Evolutionary conservation across 768 basidiomycete genomes (phyloP), one percentile per base, ranked within the genome.

Genomic region (Leccinum incarnatum): DNA sequence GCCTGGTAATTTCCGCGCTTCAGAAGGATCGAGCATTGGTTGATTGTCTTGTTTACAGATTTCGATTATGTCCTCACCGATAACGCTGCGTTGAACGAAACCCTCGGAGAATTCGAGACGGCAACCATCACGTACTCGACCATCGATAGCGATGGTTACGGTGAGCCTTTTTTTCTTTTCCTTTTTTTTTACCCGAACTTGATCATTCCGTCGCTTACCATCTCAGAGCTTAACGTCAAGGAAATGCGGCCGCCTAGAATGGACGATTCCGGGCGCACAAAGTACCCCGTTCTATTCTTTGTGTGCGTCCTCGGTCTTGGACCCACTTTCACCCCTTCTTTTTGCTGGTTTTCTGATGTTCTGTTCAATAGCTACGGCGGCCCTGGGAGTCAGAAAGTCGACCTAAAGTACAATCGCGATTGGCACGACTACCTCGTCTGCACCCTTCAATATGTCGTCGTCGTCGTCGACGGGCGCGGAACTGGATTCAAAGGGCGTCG

Each of bases 181-280:
- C 21, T 19, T 19, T 42, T 19, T 40, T 34, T n/a, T 40, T 45
- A 45, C 42, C 42, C 58, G 66, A 65, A 60, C 59, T 56, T 50
- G 30, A 47, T 49, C 54, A 49, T 51, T 52, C 48, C 51, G 56
- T 64, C 62, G 62, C 62, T 72, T 59, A 67, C 56, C 53, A 51
- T 57, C 60, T 37, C 65, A 95, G 93, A 93, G 67, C 77, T 98
- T 56, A 97, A 97, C 72, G 90, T 91, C 56, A 81, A 90, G 67
- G 95, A 98, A 76, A 83, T 96, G 64, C 84, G 93, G 15, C 97
- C 97, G 17, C 93, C 94, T 4, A 81, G 83, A 58, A 91, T 98
- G 87, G 97, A 99, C 65, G 87, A 91, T 66, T 89, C 93, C 21
- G 97, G 97, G n/a, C 85, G 91, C 47, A 93, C 89, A 9, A 95